A percentile compares a stretch with the other conserved stretches of the same genome.
Evolutionary conservation across 345 rosid species (phyloP).

Genomic region (Eutrema yunnanense): DNA sequence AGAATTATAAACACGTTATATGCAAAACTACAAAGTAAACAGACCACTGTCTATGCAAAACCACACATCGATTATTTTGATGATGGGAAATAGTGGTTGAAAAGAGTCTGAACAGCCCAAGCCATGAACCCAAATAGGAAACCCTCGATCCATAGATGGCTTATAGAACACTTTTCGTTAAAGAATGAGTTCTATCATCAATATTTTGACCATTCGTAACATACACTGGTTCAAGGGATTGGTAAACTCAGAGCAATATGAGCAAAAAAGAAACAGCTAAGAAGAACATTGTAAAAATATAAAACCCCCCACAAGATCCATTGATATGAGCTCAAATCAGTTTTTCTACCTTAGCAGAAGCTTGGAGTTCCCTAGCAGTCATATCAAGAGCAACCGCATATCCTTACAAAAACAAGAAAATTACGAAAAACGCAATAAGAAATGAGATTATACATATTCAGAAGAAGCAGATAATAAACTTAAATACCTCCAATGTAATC

Average conservation of each 20-base stretch:
- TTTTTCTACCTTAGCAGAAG: constrained; percentile 66
- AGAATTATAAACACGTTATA: background rate
- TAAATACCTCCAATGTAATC: constrained; percentile 76
- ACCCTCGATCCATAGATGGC: background rate
- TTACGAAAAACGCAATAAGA: background rate
- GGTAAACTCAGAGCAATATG: background rate
- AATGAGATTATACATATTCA: background rate
- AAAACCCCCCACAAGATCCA: background rate
- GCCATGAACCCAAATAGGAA: background rate
- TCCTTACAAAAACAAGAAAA: constrained; percentile 27
- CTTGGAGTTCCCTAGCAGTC: constrained; percentile 94
- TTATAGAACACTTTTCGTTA: background rate
- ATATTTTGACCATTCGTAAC: background rate
- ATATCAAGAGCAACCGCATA: constrained; percentile 95
- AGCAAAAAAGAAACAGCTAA: background rate
- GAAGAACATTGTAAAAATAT: too few species aligned
- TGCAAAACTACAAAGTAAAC: too few species aligned
- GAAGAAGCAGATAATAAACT: background rate
- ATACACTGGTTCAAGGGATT: too few species aligned
- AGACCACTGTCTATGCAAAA: background rate
- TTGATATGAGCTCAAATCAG: background rate
- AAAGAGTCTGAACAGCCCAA: background rate
- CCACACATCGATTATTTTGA: background rate
- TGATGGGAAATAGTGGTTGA: background rate
- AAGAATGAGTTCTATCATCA: background rate